These are phyloP conservation scores for Chlorella vulgaris DNA, from an alignment of 139 green algal genomes.

Conservation along the genomic window DNA sequence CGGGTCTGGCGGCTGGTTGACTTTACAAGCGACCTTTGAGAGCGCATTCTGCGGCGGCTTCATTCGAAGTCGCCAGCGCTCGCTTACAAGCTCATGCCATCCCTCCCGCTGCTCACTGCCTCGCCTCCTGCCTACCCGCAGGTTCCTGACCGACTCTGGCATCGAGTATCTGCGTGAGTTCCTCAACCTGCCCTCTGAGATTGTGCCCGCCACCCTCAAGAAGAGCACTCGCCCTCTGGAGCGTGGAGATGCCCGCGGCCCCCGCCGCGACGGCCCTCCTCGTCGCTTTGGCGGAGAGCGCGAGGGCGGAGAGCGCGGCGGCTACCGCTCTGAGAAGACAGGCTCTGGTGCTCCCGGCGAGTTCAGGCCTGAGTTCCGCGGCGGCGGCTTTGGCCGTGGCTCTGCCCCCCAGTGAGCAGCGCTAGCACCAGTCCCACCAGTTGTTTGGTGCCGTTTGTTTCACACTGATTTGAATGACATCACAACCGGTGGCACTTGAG, in stretches of 20 bases:
- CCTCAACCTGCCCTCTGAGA: slow-evolving; percentile 95
- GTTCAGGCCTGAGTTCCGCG: slow-evolving; percentile 64
- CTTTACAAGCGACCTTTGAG: no score
- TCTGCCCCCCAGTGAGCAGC: slow-evolving; percentile 34
- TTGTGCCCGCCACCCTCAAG: slow-evolving; percentile 95
- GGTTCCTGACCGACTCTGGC: slow-evolving; percentile 97
- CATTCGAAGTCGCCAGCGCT: no score
- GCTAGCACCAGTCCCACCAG: no score
- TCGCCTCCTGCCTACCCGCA: slow-evolving; percentile 29
- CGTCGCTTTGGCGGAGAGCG: slow-evolving; percentile 63
- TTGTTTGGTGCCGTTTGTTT: no score
- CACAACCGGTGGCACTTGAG: no score
- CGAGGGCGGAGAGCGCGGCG: slow-evolving; percentile 56
- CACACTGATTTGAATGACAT: no score
- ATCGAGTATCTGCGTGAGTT: slow-evolving; percentile 99
- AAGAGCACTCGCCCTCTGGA: slow-evolving; percentile 87
- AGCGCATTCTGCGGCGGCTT: no score
- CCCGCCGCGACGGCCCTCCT: slow-evolving; percentile 54
- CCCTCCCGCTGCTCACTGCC: background rate
- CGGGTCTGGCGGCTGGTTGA: no score
- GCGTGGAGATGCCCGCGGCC: slow-evolving; percentile 30
- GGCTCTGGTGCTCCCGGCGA: slow-evolving; percentile 54
- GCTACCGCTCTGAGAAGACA: slow-evolving; percentile 46
- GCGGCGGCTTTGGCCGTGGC: slow-evolving; percentile 61
- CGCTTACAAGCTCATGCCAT: no score